Evolutionary conservation across 2,329 filamentous ascomycete species (phyloP).

Genomic region (Talaromyces verruculosus): DNA sequence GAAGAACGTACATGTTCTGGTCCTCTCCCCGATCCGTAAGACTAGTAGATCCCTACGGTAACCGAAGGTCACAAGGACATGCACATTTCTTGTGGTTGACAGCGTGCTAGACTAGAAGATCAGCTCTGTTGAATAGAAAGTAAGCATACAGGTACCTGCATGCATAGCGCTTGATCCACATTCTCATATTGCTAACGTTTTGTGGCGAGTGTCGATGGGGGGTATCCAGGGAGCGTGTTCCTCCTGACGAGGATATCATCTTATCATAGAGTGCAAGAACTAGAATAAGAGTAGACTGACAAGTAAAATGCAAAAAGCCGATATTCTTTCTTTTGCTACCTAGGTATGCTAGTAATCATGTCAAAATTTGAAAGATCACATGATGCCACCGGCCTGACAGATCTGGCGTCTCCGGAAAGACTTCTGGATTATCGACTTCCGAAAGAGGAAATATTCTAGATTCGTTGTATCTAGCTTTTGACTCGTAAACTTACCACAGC

Average conservation of each 20-base stretch:
- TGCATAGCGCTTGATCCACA: neutral
- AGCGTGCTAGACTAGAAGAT: neutral
- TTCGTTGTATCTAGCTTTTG: neutral
- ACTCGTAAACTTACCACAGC: neutral
- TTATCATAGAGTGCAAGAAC: neutral
- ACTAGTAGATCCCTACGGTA: neutral
- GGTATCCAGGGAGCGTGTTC: no score
- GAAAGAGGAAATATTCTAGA: neutral
- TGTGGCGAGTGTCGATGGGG: neutral
- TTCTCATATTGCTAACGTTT: neutral
- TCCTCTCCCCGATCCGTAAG: neutral
- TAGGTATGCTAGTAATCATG: neutral
- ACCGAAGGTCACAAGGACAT: constrained; percentile 3
- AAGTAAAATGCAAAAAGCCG: no score
- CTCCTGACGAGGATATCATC: no score
- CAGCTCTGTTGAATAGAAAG: neutral
- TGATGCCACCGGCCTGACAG: neutral
- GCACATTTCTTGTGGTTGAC: neutral
- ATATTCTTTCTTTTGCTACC: no score
- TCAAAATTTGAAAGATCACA: neutral
- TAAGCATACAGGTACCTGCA: neutral
- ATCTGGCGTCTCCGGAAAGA: neutral
- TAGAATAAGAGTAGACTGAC: no score
- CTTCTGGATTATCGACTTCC: neutral
- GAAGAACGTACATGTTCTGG: neutral